Base-by-base conservation (phyloP, 2,329 filamentous ascomycete genomes). In the Aspergillus pseudoviridinutans region DNA sequence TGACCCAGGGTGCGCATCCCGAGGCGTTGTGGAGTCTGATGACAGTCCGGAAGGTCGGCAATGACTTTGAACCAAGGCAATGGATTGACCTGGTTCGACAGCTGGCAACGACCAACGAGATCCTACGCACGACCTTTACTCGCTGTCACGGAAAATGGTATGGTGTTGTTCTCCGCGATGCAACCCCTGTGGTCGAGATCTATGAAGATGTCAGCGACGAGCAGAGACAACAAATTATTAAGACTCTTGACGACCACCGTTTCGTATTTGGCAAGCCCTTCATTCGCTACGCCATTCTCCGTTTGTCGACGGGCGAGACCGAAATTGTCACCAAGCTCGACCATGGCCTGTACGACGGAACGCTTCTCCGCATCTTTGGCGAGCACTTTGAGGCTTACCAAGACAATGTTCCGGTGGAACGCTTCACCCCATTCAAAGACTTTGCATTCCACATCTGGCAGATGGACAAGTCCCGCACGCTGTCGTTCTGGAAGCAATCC, bases 361-460 rank as follows among this genome's bases (percentile, higher is more conserved):
- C 73, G 3, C 60, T 76, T 1, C 64, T 76, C 28, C 71, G 72
- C 29, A 68, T 75, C 28, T 74, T 75, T 42, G 73, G 70, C 56
- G 66, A 69, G 17, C 69, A 75, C 8, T 74, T 73, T 52, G 59
- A 57, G 4, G 64, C 71, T 3, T 46, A 46, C 14, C 58, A 71
- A 24, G 58, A 57, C 51, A 47, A 61, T 22, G 59, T 58, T 24
- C 24, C 50, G 1, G 17, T 55, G 7, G 53, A 51, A 60, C 17
- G 49, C 60, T 52, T 35, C 51, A 56, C 57, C 41, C 56, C 57
- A 22, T 71, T 73, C 61, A 61, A 64, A 25, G 58, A 67, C 35
- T 72, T 73, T 58, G 62, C 60, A 4, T 56, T 61, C 32, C 63
- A 68, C 55, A 56, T 38, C 49, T 35, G 24, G 20, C 24, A 50